Percentiles rank a stretch among this genome's conserved stretches.
Evolutionary conservation across 768 basidiomycete species (phyloP).

Genomic region (Melanogaster broomeanus): DNA sequence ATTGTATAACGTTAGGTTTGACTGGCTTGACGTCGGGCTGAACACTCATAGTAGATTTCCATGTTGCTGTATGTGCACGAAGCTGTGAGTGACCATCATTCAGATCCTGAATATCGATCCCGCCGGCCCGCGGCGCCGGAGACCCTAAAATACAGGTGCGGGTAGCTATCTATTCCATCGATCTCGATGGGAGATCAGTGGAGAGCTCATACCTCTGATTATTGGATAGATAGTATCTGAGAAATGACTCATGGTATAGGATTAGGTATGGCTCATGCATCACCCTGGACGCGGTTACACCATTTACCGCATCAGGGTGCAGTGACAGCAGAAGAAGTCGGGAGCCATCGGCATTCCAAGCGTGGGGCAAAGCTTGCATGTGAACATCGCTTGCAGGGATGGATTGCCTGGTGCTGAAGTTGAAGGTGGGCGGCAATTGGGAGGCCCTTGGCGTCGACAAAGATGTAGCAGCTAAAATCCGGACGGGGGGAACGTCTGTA

Average conservation of each 20-base stretch:
- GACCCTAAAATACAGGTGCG: neutral
- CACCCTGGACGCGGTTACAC: neutral
- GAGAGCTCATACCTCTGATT: neutral
- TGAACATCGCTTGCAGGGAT: neutral
- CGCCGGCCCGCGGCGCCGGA: neutral
- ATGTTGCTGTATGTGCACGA: neutral
- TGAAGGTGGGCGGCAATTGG: neutral
- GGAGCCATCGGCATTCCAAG: neutral
- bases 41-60: neutral
- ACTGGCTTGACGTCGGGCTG: neutral
- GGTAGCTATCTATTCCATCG: neutral
- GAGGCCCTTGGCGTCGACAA: neutral
- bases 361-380: neutral
- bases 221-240: neutral
- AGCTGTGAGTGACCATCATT: neutral
- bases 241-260: neutral
- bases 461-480: neutral
- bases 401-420: neutral
- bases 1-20: neutral
- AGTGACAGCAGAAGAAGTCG: too few species aligned
- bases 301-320: neutral
- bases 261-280: neutral
- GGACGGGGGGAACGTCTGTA: neutral
- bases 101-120: neutral
- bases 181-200: neutral